Evolutionary conservation across 2,329 filamentous ascomycete species (phyloP).

Genomic region (Fusarium liriodendri): DNA sequence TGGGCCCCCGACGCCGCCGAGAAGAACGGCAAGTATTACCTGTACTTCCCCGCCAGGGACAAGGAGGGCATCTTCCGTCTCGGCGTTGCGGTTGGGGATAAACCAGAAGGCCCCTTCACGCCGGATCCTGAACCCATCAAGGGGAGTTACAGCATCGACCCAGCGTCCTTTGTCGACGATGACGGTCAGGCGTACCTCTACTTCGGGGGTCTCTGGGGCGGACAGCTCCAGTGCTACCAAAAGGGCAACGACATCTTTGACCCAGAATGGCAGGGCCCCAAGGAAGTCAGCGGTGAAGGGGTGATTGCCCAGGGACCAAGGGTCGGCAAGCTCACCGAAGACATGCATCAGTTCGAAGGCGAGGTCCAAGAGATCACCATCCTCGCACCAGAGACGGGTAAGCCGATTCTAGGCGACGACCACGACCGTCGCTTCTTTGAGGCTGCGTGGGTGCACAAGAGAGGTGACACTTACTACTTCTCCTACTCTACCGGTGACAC

Average conservation of each 20-base stretch:
- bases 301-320: conserved; percentile 71
- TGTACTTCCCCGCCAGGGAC: conserved; percentile 83
- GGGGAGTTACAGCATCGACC: conserved; percentile 82
- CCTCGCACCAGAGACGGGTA: conserved; percentile 69
- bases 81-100: conserved; percentile 73
- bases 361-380: conserved; percentile 72
- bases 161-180: conserved; percentile 77
- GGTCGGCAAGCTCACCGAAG: conserved; percentile 71
- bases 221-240: conserved; percentile 82
- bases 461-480: conserved; percentile 77
- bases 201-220: conserved; percentile 85
- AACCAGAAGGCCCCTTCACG: conserved; percentile 76
- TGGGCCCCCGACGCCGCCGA: conserved; percentile 83
- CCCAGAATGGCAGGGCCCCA: conserved; percentile 61
- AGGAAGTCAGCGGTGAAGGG: conserved; percentile 69
- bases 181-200: conserved; percentile 61
- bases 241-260: conserved; percentile 67
- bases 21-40: conserved; percentile 76
- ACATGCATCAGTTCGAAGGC: conserved; percentile 72
- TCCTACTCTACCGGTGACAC: conserved; percentile 83
- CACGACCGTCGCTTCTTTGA: conserved; percentile 84
- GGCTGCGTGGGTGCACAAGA: conserved; percentile 83
- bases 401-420: conserved; percentile 72
- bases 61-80: conserved; percentile 77
- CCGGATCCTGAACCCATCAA: conserved; percentile 73